phyloP scores from a whole-genome alignment of 2,329 filamentous ascomycete species.

The Aspergillus sergii region DNA sequence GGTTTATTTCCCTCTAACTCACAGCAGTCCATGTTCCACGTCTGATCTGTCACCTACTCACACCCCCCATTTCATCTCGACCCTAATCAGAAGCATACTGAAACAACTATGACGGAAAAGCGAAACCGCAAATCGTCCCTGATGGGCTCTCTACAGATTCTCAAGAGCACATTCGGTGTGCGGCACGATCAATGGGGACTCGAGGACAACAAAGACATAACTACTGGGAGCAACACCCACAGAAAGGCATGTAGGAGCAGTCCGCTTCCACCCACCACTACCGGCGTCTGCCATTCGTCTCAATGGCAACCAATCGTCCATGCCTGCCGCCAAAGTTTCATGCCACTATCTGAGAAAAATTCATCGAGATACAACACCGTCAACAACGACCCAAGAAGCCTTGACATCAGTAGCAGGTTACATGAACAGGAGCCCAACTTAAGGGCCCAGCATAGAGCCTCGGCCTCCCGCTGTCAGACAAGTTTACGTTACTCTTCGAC shows the following conservation, averaged over 20 bases:
- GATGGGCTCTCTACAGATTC: slow-evolving; percentile 19
- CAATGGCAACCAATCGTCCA: background rate
- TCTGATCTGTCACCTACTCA: background rate
- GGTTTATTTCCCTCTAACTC: background rate
- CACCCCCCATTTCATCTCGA: background rate
- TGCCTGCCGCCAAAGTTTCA: background rate
- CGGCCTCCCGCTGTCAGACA: slow-evolving; percentile 8
- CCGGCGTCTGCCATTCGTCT: background rate
- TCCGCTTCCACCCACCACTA: background rate
- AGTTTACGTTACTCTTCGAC: background rate
- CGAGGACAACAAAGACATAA: background rate
- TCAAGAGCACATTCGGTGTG: slow-evolving; percentile 22
- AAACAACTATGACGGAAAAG: slow-evolving; percentile 15
- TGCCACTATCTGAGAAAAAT: background rate
- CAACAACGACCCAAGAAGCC: background rate
- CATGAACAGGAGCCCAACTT: background rate
- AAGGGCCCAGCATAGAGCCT: background rate
- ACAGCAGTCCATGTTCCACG: background rate
- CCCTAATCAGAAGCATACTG: background rate
- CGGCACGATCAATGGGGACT: background rate
- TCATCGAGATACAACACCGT: background rate
- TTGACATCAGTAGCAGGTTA: background rate
- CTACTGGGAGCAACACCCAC: background rate
- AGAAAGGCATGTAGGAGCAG: background rate
- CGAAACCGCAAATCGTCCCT: slow-evolving; percentile 19